These are phyloP conservation scores for Sungouiella blattae DNA, from an alignment of 805 yeast species.

Conservation along the genomic window DNA sequence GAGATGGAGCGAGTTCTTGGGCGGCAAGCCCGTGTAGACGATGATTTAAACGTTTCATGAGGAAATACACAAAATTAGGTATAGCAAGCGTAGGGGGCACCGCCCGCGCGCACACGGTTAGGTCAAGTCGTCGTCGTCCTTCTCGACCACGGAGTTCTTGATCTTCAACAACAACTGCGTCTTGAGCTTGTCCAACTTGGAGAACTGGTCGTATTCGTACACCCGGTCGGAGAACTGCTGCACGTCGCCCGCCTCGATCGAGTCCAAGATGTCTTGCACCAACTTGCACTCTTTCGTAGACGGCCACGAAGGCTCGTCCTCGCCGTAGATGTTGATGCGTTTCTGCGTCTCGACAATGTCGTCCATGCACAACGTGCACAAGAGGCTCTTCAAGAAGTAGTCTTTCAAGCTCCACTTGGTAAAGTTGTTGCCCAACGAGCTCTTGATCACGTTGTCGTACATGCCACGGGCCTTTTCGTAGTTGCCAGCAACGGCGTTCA, in stretches of 20 bases:
- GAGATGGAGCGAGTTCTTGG: constrained; percentile 96
- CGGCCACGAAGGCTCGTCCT: constrained; percentile 74
- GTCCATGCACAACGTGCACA: constrained; percentile 79
- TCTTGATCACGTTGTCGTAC: constrained; percentile 76
- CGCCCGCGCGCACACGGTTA: too few relatives aligned
- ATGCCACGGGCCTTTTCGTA: constrained; percentile 71
- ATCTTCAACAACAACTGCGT: constrained; percentile 78
- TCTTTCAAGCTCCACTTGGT: constrained; percentile 93
- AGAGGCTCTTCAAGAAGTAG: constrained; percentile 76
- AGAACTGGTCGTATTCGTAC: constrained; percentile 81
- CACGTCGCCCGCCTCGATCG: constrained; percentile 77
- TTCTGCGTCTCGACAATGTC: constrained; percentile 85
- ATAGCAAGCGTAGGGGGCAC: too few relatives aligned
- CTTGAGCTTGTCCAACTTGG: constrained; percentile 87
- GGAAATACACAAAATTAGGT: too few relatives aligned
- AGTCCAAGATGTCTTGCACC: constrained; percentile 60
- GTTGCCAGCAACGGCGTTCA: constrained; percentile 66
- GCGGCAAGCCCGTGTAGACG: constrained; percentile 77
- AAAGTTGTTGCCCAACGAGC: constrained; percentile 66
- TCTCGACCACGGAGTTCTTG: constrained; percentile 66
- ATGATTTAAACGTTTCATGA: too few relatives aligned
- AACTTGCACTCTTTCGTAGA: constrained; percentile 74
- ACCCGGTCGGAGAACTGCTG: constrained; percentile 72
- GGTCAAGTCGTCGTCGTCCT: constrained; percentile 62
- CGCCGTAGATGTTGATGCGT: constrained; percentile 57